phyloP scores from a whole-genome alignment of 2,329 filamentous ascomycete species.

The Colletotrichum simmondsii region DNA sequence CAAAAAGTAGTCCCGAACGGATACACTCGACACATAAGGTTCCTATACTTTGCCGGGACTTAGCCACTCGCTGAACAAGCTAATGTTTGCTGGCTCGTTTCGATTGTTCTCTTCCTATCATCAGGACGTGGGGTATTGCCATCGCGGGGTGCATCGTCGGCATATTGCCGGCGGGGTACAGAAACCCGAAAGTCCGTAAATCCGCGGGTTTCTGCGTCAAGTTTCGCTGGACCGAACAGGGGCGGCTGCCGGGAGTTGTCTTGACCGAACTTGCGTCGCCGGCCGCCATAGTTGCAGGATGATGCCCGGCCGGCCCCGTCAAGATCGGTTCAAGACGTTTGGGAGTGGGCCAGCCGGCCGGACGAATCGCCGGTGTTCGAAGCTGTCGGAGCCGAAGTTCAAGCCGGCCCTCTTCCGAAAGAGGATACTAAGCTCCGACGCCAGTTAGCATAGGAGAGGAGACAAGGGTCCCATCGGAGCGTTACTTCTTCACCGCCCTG shows the following conservation, averaged over 20 bases:
- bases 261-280: not conserved
- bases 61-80: not conserved
- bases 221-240: not conserved
- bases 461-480: not conserved
- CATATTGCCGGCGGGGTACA: not conserved
- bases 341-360: not conserved
- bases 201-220: not conserved
- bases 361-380: not conserved
- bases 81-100: not conserved
- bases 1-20: conserved; percentile 21
- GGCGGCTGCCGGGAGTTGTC: not conserved
- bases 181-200: conserved; percentile 10
- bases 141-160: not conserved
- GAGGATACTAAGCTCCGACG: not conserved
- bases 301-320: not conserved
- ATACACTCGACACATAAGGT: conserved; percentile 1
- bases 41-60: not conserved
- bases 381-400: not conserved
- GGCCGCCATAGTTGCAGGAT: not conserved
- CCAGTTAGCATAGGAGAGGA: not conserved
- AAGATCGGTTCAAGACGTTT: not conserved
- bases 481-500: not conserved
- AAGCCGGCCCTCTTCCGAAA: not conserved
- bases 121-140: not conserved
- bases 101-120: not conserved